Base-by-base conservation (phyloP, 768 basidiomycete genomes). In the Leccinum uliginosum region DNA sequence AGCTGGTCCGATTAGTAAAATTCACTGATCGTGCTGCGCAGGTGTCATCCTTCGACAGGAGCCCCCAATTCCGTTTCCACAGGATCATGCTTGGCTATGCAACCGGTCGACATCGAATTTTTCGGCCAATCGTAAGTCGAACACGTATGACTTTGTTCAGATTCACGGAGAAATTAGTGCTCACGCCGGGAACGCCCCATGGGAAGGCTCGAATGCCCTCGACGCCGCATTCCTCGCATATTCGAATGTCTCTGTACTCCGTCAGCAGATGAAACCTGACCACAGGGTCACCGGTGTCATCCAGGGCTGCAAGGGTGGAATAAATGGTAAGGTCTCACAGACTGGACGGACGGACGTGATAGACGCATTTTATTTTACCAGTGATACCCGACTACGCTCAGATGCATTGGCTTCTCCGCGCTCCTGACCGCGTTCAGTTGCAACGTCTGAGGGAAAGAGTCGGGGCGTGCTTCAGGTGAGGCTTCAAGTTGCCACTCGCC, bases 201-300 rank as follows among this genome's bases (percentile, higher is more conserved):
- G 92, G 84, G 89, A 94, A 70, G 92, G 87, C 23, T 81, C 80
- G 43, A 94, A 94, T 65, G 91, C 92, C 12, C 80, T 92, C 45
- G 93, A 95, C 65, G 93, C 93, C 0, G 92, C 92, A 1, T 88
- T 93, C 67, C 73, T 91, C 9, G 88, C 91, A 0, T 94, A 95
- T 69, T 83, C 85, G 8, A 79, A 82, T 48, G 79, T 96, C 43
- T 86, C 91, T 3, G 83, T 84, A 23, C 78, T 96, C 48, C 82
- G 93, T 12, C 93, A 96, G 70, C 93, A 96, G 73, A 84, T 93
- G 57, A 85, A 85, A 68, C 93, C 93, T 0, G 82, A 86, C 47
- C 81, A 86, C 60, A 85, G 93, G 23, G 77, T 93, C 7, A 87
- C 93, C 64, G 91, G 93, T 3, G 77, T 90, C 50, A 78, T 94